These are phyloP conservation scores for Penicillium paxilli DNA, from an alignment of 495 filamentous ascomycete genomes.

Conservation along the genomic window DNA sequence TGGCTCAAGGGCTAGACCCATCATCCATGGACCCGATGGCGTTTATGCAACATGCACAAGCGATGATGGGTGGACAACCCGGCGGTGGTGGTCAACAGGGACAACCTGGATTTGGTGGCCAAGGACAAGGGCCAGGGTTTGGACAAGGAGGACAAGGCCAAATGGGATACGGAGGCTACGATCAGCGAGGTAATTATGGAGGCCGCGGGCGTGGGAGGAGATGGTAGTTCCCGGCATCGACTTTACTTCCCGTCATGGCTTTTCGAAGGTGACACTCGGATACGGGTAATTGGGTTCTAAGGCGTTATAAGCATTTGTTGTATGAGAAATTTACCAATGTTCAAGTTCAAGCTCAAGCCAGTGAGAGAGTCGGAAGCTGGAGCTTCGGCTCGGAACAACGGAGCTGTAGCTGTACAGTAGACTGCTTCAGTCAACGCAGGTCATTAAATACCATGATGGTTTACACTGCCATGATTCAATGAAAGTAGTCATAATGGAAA, in stretches of 20 bases:
- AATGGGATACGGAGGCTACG: slow-evolving; percentile 53
- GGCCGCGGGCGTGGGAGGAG: slow-evolving; percentile 48
- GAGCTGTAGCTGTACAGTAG: slow-evolving; percentile 8
- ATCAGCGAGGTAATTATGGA: slow-evolving; percentile 46
- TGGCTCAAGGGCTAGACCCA: slow-evolving; percentile 78
- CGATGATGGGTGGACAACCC: slow-evolving; percentile 50
- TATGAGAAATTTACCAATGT: background rate
- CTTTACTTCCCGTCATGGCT: background rate
- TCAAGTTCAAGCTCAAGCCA: background rate
- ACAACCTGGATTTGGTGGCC: slow-evolving; percentile 39
- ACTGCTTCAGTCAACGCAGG: too few relatives aligned
- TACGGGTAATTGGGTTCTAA: slow-evolving; percentile 12
- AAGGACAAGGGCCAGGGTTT: slow-evolving; percentile 35
- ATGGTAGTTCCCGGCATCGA: slow-evolving; percentile 34
- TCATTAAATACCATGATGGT: too few relatives aligned
- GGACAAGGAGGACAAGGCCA: slow-evolving; percentile 48
- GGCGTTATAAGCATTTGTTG: slow-evolving; percentile 31
- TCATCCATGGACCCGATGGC: slow-evolving; percentile 70
- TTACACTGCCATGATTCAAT: too few relatives aligned
- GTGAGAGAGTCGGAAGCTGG: background rate
- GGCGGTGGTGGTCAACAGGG: slow-evolving; percentile 42
- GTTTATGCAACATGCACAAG: slow-evolving; percentile 54
- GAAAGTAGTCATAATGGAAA: too few relatives aligned
- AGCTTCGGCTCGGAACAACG: slow-evolving; percentile 18
- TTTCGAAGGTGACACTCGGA: slow-evolving; percentile 1